Evolutionary conservation across 768 basidiomycete species (phyloP).

Genomic region (Leccinum variicolor): DNA sequence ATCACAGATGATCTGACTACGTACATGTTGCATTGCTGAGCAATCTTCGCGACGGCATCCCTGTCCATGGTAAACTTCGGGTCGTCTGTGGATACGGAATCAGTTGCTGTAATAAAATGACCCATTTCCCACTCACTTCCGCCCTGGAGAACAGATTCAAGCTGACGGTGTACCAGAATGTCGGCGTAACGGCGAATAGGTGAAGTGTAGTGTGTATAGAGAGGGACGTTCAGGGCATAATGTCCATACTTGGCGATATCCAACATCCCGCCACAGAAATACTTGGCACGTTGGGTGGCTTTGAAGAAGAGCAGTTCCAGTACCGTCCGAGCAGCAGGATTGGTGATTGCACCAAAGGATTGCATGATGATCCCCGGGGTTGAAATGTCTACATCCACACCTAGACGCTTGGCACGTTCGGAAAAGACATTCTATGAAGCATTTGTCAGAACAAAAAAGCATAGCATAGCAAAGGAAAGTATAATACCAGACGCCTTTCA

Average conservation of each 20-base stretch:
- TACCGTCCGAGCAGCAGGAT: conserved; percentile 72
- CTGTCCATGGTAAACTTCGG: conserved; percentile 96
- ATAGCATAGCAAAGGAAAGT: neutral
- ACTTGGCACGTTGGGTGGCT: conserved; percentile 93
- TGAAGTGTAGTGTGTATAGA: conserved; percentile 93
- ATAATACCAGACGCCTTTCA: conserved; percentile 76
- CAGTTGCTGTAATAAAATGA: neutral
- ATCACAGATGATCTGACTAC: conserved; percentile 23
- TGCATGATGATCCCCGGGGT: conserved; percentile 80
- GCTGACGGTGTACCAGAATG: conserved; percentile 91
- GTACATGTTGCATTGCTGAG: conserved; percentile 97
- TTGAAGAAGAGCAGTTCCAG: conserved; percentile 83
- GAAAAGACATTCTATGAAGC: conserved; percentile 61
- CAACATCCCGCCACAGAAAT: conserved; percentile 99
- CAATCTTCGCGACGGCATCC: conserved; percentile 95
- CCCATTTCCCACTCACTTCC: conserved; percentile 44
- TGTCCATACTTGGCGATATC: conserved; percentile 98
- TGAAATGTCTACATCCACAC: conserved; percentile 76
- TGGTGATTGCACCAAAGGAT: conserved; percentile 71
- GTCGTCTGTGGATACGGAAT: conserved; percentile 43
- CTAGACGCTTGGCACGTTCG: conserved; percentile 80
- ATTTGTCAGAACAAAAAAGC: conserved; percentile 11
- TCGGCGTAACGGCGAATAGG: conserved; percentile 95
- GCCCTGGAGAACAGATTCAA: conserved; percentile 82
- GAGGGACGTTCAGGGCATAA: conserved; percentile 83